Conservation (phyloP, 768 basidiomycete species). For the Solioccasus polychromus region DNA sequence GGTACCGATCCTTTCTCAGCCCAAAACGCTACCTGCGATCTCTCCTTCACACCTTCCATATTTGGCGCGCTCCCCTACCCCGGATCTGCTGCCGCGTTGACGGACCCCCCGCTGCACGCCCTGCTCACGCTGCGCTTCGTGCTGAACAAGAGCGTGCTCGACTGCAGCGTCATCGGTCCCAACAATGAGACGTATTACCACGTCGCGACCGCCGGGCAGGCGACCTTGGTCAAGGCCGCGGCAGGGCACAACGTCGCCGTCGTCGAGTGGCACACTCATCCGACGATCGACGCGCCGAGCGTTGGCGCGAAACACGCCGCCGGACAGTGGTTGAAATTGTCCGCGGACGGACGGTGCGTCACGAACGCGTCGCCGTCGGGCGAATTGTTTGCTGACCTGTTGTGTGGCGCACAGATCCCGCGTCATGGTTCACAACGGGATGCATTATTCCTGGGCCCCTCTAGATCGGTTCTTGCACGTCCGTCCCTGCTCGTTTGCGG, state of each 20-base stretch:
- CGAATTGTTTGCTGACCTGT: not conserved
- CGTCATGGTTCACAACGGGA: conserved; percentile 49
- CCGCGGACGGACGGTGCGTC: conserved; percentile 44
- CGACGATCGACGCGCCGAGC: conserved; percentile 52
- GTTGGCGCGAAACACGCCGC: conserved; percentile 47
- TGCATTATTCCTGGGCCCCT: conserved; percentile 55
- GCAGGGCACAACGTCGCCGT: conserved; percentile 48
- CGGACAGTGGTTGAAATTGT: conserved; percentile 53
- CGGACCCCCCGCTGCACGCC: conserved; percentile 28
- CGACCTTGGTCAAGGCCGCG: conserved; percentile 50
- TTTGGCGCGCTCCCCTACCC: conserved; percentile 65
- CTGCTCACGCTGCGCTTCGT: conserved; percentile 49
- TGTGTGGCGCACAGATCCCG: conserved; percentile 33
- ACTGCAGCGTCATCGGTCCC: conserved; percentile 52
- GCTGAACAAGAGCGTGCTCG: conserved; percentile 46
- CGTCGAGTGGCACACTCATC: conserved; percentile 52
- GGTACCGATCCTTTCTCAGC: conserved; percentile 29
- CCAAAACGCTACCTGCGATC: conserved; percentile 17
- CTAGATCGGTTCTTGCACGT: conserved; percentile 47
- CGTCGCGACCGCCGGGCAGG: conserved; percentile 50
- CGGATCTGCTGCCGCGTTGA: conserved; percentile 15
- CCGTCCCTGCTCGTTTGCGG: not conserved
- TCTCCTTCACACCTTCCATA: conserved; percentile 43
- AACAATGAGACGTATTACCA: conserved; percentile 47
- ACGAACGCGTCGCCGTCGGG: not conserved